Evolutionary conservation across 441 rosid species (phyloP).

Genomic region (Biscutella laevigata): DNA sequence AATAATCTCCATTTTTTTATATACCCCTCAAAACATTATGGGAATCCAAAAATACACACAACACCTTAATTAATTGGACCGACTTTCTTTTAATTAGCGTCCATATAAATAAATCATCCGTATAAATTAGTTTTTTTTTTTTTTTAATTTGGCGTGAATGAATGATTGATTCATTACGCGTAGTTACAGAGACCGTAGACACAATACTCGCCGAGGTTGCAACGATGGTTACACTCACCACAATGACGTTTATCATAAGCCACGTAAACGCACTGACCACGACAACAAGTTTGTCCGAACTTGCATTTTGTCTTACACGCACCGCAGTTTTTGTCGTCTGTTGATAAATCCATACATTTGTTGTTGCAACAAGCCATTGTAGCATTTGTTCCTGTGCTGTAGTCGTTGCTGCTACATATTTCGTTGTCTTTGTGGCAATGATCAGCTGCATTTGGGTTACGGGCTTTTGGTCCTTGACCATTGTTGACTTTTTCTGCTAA

Average conservation of each 20-base stretch:
- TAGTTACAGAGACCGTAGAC: slow-evolving; percentile 53
- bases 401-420: slow-evolving; percentile 25
- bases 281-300: slow-evolving; percentile 40
- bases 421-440: slow-evolving; percentile 46
- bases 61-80: slow-evolving; percentile 15
- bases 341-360: slow-evolving; percentile 41
- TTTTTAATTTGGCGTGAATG: background rate
- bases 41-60: slow-evolving; percentile 29
- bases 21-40: slow-evolving; percentile 31
- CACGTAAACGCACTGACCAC: slow-evolving; percentile 38
- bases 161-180: slow-evolving; percentile 30
- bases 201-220: slow-evolving; percentile 26
- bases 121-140: background rate
- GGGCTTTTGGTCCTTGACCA: slow-evolving; percentile 18
- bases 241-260: slow-evolving; percentile 51
- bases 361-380: slow-evolving; percentile 49
- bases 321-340: slow-evolving; percentile 46
- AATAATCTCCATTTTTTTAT: slow-evolving; percentile 17
- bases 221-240: slow-evolving; percentile 45
- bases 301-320: slow-evolving; percentile 46
- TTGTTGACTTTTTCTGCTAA: slow-evolving; percentile 24
- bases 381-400: slow-evolving; percentile 29
- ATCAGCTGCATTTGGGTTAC: slow-evolving; percentile 58
- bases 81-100: slow-evolving; percentile 6
- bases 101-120: slow-evolving; percentile 27